Evolutionary conservation across 768 basidiomycete genomes (phyloP).

Genomic region (Rhizopogon salebrosus): DNA sequence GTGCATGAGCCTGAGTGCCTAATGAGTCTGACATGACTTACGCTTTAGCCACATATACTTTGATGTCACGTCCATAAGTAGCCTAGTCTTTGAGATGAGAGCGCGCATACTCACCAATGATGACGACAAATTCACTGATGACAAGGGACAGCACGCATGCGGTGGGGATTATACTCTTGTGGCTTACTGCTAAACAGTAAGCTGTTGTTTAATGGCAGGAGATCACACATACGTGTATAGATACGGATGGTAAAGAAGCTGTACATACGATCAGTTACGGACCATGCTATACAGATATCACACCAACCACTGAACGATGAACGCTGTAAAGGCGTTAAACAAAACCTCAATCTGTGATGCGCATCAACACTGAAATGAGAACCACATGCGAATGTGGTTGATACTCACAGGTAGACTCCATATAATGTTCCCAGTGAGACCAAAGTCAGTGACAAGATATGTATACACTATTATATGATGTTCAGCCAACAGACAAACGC

Average conservation of each 20-base stretch:
- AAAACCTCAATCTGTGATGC: conserved; percentile 35
- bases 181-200: conserved; percentile 34
- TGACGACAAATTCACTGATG: conserved; percentile 31
- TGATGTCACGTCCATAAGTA: neutral
- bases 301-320: conserved; percentile 36
- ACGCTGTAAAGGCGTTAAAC: conserved; percentile 44
- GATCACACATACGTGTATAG: conserved; percentile 31
- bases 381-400: neutral
- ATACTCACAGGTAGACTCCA: conserved; percentile 28
- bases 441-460: conserved; percentile 35
- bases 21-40: conserved; percentile 13
- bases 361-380: neutral
- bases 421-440: conserved; percentile 27
- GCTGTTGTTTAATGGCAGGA: neutral
- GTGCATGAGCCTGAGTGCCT: neutral
- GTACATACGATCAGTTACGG: neutral
- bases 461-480: conserved; percentile 32
- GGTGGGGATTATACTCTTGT: conserved; percentile 34
- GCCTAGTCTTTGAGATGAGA: neutral
- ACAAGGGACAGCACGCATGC: conserved; percentile 29
- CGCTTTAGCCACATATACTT: conserved; percentile 31
- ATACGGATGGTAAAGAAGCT: conserved; percentile 42
- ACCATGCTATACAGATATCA: neutral
- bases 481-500: neutral
- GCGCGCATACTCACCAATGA: conserved; percentile 20